Evolutionary conservation across 2,329 filamentous ascomycete species (phyloP).

Genomic region (Periglandula ipomoeae): DNA sequence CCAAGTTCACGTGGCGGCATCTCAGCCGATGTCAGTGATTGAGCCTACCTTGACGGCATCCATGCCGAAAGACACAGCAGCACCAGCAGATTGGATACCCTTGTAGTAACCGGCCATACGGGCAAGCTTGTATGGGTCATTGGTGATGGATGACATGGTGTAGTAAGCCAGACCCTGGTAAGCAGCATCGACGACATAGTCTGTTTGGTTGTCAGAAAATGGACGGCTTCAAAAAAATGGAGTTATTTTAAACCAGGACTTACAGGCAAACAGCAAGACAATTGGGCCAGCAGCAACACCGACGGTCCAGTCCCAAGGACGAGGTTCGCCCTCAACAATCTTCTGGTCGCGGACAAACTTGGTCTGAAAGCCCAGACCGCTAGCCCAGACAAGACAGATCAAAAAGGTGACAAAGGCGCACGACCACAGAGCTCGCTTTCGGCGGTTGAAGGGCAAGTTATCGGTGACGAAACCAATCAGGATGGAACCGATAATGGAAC

Average conservation of each 20-base stretch:
- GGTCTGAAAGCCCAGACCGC: constrained; percentile 60
- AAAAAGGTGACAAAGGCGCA: constrained; percentile 48
- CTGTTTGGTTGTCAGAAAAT: constrained; percentile 7
- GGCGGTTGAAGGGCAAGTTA: constrained; percentile 41
- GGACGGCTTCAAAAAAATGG: too few relatives aligned
- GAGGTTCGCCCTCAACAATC: constrained; percentile 9
- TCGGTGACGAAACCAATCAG: constrained; percentile 59
- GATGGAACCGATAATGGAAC: constrained; percentile 62
- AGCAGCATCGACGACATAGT: constrained; percentile 18
- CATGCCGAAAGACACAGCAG: constrained; percentile 38
- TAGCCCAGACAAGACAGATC: constrained; percentile 60
- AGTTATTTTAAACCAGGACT: constrained; percentile 3
- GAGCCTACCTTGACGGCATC: constrained; percentile 21
- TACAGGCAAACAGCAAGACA: constrained; percentile 15
- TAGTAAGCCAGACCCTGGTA: constrained; percentile 54
- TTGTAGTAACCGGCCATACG: constrained; percentile 77
- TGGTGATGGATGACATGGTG: constrained; percentile 66
- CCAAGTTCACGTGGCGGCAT: not conserved
- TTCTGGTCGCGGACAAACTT: constrained; percentile 27
- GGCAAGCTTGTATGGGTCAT: constrained; percentile 63
- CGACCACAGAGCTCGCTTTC: constrained; percentile 49
- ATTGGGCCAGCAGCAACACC: constrained; percentile 16
- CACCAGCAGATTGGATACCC: constrained; percentile 69
- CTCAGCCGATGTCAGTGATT: not conserved
- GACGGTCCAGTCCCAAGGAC: constrained; percentile 19